Evolutionary conservation across 306 rosid species (phyloP), one percentile per base, ranked within the genome.

Genomic region (Parietaria judaica): DNA sequence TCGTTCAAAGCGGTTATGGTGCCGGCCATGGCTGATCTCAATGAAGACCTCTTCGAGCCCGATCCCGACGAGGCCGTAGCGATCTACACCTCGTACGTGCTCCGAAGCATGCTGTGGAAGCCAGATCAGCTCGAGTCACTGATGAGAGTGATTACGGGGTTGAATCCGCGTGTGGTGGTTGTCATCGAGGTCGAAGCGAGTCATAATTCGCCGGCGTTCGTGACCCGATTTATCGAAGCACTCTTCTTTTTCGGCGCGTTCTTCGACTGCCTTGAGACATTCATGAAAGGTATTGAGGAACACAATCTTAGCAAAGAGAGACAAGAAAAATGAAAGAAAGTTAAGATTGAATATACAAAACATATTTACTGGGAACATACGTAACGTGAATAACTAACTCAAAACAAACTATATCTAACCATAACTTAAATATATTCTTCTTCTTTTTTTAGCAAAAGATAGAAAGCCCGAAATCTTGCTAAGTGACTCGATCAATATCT

Each of bases 201-300:
- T 57, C 85, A 72, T 51, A 88, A 88, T 48, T 80, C 94, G 4
- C 79, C 66, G 7, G 71, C 70, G 16, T 88, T 88, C 46, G 85
- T 77, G 38, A 78, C 65, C 54, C 82, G 87, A 41, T 88, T 88
- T 78, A 70, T 61, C 31, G 94, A 88, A 14, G 77, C 89, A 1
- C 82, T 85, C 16, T 88, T 84, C 73, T 83, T 37, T 75, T 80
- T 46, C 49, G 71, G 84, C 14, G 85, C 81, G 5, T 71, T 51
- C 58, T 84, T 88, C 16, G 96, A 88, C 57, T 78, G 86, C 54
- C 14, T 80, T 0, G 84, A 80, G 63, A 43, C 63, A 52, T 80
- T 65, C 17, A 82, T 85, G 79, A 65, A 71, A 23, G 31, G 31
- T 23, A 23, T 23, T 23, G 31, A 23, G 31, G 31, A 23, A 23